Evolutionary conservation across 2,329 filamentous ascomycete species (phyloP).

Genomic region (Alternaria ethzedia): DNA sequence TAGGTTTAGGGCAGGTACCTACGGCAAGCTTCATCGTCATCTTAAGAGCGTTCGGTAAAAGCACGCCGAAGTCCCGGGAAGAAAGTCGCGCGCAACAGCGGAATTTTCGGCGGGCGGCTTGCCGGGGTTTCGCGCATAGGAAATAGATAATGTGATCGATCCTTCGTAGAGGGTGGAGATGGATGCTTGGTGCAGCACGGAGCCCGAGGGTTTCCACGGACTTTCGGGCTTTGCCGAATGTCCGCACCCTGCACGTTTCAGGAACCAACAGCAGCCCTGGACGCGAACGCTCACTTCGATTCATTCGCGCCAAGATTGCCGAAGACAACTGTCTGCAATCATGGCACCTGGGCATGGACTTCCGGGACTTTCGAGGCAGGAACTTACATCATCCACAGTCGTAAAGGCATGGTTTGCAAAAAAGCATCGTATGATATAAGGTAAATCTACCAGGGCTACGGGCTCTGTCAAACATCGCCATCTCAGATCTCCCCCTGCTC

Average conservation of each 20-base stretch:
- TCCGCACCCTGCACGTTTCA: neutral
- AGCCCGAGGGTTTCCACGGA: neutral
- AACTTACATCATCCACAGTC: neutral
- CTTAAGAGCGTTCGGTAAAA: neutral
- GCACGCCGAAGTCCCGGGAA: neutral
- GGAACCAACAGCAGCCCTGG: neutral
- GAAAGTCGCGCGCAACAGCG: neutral
- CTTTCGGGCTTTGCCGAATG: neutral
- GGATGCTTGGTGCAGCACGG: neutral
- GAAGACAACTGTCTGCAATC: neutral
- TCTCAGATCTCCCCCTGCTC: neutral
- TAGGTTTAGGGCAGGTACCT: neutral
- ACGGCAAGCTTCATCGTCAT: constrained; percentile 24
- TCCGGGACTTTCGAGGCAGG: neutral
- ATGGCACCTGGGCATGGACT: neutral
- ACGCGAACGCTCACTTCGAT: neutral
- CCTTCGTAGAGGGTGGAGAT: neutral
- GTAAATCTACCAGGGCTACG: neutral
- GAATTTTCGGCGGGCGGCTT: neutral
- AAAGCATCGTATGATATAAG: neutral
- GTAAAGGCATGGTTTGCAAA: neutral
- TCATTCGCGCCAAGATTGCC: neutral
- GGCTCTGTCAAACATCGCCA: neutral
- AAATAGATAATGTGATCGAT: neutral
- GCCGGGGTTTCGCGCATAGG: neutral